A percentile compares a stretch with the other conserved stretches of the same genome.
Conservation (phyloP, 352 stramenopile genomes). For the Saprolegnia diclina region DNA sequence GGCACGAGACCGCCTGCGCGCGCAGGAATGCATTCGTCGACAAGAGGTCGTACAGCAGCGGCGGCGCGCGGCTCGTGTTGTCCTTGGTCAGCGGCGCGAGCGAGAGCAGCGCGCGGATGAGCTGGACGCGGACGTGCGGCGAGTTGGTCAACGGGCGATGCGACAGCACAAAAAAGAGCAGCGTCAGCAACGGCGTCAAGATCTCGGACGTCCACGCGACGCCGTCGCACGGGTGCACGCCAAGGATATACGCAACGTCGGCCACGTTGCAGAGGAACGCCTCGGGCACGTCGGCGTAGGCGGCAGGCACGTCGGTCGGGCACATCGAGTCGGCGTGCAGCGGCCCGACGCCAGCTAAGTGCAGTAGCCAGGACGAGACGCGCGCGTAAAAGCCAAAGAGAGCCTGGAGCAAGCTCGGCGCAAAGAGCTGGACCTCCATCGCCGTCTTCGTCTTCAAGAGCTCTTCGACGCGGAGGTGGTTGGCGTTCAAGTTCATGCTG, state of each 20-base stretch:
- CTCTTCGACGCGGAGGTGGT: slow-evolving; percentile 19
- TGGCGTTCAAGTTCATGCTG: slow-evolving; percentile 15
- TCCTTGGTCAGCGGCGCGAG: slow-evolving; percentile 56
- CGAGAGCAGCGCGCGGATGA: slow-evolving; percentile 49
- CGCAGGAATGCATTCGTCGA: slow-evolving; percentile 39
- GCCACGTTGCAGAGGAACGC: slow-evolving; percentile 16
- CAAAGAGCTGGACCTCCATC: slow-evolving; percentile 23
- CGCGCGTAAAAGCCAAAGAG: slow-evolving; percentile 9
- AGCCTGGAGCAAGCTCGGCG: slow-evolving; percentile 2
- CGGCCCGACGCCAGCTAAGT: not conserved
- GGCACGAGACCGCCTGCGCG: slow-evolving; percentile 34
- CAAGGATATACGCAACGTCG: slow-evolving; percentile 14
- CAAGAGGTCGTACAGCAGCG: slow-evolving; percentile 38
- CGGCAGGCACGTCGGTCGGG: not conserved
- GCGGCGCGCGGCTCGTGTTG: slow-evolving; percentile 30
- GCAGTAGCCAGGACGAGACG: not conserved
- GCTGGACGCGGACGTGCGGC: slow-evolving; percentile 59
- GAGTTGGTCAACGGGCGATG: slow-evolving; percentile 57
- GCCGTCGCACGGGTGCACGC: slow-evolving; percentile 21
- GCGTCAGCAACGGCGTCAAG: slow-evolving; percentile 52
- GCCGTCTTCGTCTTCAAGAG: slow-evolving; percentile 22
- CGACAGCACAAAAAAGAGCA: slow-evolving; percentile 55
- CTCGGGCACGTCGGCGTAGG: slow-evolving; percentile 12
- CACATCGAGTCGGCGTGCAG: not conserved
- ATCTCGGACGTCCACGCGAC: slow-evolving; percentile 23